A percentile compares a stretch with the other conserved stretches of the same genome.
phyloP scores from a whole-genome alignment of 2,329 filamentous ascomycete genomes.

The Ceratocystis harringtonii region DNA sequence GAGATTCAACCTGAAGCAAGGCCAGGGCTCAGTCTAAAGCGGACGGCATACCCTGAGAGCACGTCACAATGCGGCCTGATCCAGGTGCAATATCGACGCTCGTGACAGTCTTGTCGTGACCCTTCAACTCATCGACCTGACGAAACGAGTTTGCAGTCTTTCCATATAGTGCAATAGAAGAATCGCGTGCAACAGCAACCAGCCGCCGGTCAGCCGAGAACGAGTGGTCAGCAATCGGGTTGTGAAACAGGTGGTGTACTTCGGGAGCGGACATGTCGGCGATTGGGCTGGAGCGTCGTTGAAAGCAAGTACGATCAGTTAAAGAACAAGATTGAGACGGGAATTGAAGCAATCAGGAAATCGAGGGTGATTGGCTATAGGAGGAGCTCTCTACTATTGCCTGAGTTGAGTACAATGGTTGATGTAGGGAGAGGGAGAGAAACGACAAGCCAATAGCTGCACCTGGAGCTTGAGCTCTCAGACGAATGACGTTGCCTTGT shows the following conservation, averaged over 20 bases:
- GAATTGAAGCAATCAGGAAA: not conserved
- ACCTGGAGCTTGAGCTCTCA: conserved; percentile 15
- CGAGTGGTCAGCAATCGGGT: conserved; percentile 91
- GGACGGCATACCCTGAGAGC: conserved; percentile 61
- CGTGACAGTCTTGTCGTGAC: conserved; percentile 93
- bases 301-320: conserved; percentile 23
- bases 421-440: not conserved
- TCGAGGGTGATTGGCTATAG: conserved; percentile 22
- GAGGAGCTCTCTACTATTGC: conserved; percentile 89
- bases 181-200: conserved; percentile 82
- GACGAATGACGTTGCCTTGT: conserved; percentile 17
- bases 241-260: conserved; percentile 93
- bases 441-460: not conserved
- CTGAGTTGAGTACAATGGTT: not conserved
- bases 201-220: conserved; percentile 86
- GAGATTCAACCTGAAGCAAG: not conserved
- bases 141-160: conserved; percentile 59
- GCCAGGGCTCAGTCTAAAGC: not conserved
- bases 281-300: not conserved
- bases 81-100: conserved; percentile 88
- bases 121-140: conserved; percentile 82
- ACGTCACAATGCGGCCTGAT: conserved; percentile 89
- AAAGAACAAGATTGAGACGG: not conserved
- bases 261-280: conserved; percentile 63
- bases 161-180: conserved; percentile 75